Evolutionary conservation across 2,329 filamentous ascomycete genomes (phyloP).

Genomic region (Trichoderma citrinoviride): DNA sequence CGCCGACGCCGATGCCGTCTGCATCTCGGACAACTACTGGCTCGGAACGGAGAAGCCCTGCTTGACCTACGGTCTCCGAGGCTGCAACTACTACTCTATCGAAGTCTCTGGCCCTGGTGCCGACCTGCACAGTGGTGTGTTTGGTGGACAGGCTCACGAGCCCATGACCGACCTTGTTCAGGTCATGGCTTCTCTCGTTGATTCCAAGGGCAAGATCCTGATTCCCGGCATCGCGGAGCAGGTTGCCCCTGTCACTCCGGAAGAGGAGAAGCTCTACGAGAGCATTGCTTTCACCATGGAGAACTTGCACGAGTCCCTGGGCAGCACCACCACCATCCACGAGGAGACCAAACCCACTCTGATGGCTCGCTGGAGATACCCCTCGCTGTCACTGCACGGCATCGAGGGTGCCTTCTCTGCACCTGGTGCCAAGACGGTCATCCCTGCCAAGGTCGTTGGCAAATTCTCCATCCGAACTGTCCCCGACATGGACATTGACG

Average conservation of each 20-base stretch:
- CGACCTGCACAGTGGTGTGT: conserved; percentile 95
- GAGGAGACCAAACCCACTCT: conserved; percentile 87
- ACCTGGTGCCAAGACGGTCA: conserved; percentile 95
- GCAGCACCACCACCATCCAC: conserved; percentile 82
- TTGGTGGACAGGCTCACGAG: conserved; percentile 93
- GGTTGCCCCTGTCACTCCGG: conserved; percentile 80
- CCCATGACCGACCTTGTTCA: conserved; percentile 95
- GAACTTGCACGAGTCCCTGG: conserved; percentile 86
- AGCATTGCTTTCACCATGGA: conserved; percentile 95
- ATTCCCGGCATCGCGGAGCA: conserved; percentile 94
- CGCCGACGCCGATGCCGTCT: conserved; percentile 91
- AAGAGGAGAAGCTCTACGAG: conserved; percentile 85
- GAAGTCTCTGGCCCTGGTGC: conserved; percentile 87
- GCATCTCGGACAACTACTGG: conserved; percentile 99
- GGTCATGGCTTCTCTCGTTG: conserved; percentile 79
- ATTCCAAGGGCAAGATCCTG: conserved; percentile 85
- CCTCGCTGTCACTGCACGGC: conserved; percentile 90
- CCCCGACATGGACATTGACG: conserved; percentile 91
- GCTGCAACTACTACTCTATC: conserved; percentile 96
- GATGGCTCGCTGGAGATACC: conserved; percentile 95
- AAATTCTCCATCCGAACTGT: conserved; percentile 99
- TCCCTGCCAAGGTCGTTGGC: conserved; percentile 94
- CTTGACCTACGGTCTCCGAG: conserved; percentile 92
- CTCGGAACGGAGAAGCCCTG: conserved; percentile 98
- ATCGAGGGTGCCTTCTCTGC: conserved; percentile 93